Percentiles rank a stretch among this genome's conserved stretches.
Conservation (phyloP, 2,329 filamentous ascomycete species). For the Didymella keratinophila region DNA sequence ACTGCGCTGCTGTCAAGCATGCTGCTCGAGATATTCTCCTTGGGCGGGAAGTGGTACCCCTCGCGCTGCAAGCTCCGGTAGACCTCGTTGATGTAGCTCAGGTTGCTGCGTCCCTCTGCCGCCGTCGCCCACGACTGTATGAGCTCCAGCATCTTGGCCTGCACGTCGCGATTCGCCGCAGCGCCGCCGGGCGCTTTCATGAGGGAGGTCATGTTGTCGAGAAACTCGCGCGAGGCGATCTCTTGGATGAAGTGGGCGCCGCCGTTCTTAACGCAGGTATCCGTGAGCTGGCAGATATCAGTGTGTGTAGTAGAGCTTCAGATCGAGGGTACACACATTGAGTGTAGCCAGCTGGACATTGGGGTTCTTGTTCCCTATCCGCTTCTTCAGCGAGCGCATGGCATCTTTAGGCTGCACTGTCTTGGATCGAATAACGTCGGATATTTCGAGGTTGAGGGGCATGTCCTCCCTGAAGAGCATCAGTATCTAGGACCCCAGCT, state of each 20-base stretch:
- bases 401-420: conserved; percentile 97
- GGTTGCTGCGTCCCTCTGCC: conserved; percentile 81
- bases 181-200: conserved; percentile 78
- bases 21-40: conserved; percentile 85
- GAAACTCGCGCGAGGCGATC: conserved; percentile 95
- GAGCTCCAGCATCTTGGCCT: conserved; percentile 87
- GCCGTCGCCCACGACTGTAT: conserved; percentile 94
- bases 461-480: conserved; percentile 79
- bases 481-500: conserved; percentile 14
- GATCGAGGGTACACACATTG: conserved; percentile 65
- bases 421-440: conserved; percentile 95
- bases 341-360: conserved; percentile 96
- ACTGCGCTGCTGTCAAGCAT: conserved; percentile 98
- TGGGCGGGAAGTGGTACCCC: conserved; percentile 88
- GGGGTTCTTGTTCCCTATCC: conserved; percentile 96
- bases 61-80: conserved; percentile 84
- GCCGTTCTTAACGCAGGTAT: conserved; percentile 98
- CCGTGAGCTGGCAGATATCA: conserved; percentile 72
- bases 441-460: conserved; percentile 96
- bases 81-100: conserved; percentile 87
- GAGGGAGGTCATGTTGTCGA: conserved; percentile 94
- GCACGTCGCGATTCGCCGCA: conserved; percentile 84
- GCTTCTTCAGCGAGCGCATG: conserved; percentile 93
- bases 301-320: not conserved
- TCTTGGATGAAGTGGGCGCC: conserved; percentile 93